phyloP scores from a whole-genome alignment of 2,329 filamentous ascomycete genomes.

The Lojkania enalia region DNA sequence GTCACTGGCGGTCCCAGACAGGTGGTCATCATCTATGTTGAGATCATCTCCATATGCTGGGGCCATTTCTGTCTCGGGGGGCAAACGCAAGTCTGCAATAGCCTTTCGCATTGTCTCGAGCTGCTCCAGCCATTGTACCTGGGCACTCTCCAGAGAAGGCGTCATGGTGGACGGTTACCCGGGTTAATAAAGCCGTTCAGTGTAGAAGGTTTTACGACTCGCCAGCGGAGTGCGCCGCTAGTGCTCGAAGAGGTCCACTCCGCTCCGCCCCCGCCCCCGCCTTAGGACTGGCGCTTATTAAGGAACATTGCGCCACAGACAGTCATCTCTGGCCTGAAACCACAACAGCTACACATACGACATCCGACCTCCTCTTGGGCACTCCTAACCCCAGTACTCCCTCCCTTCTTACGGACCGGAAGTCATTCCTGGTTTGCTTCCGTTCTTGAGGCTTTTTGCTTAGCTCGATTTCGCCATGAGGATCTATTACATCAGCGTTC shows the following conservation, averaged over 20 bases:
- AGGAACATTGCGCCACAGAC: not conserved
- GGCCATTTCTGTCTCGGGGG: conserved; percentile 50
- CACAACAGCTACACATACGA: conserved; percentile 1
- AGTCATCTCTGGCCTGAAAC: conserved; percentile 1
- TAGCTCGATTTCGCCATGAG: conserved; percentile 63
- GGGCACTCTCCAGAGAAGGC: conserved; percentile 45
- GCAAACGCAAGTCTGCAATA: conserved; percentile 70
- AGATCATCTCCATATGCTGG: conserved; percentile 61
- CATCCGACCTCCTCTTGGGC: too few relatives aligned
- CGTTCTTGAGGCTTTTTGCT: not conserved
- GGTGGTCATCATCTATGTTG: conserved; percentile 67
- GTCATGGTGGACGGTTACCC: conserved; percentile 40
- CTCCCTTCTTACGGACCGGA: not conserved
- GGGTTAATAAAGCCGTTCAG: too few relatives aligned
- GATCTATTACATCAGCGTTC: conserved; percentile 84
- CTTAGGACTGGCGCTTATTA: not conserved
- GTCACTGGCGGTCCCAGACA: conserved; percentile 63
- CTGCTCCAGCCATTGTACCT: conserved; percentile 80
- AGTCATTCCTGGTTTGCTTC: not conserved
- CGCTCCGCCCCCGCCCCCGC: conserved; percentile 1
- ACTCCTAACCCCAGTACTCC: too few relatives aligned
- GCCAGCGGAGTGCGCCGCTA: too few relatives aligned
- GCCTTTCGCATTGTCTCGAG: conserved; percentile 84
- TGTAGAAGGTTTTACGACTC: too few relatives aligned
- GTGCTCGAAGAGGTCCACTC: too few relatives aligned